A percentile compares a stretch with the other conserved stretches of the same genome.
These are phyloP conservation scores for Angophora floribunda DNA, from an alignment of 345 rosid species.

Conservation along the genomic window DNA sequence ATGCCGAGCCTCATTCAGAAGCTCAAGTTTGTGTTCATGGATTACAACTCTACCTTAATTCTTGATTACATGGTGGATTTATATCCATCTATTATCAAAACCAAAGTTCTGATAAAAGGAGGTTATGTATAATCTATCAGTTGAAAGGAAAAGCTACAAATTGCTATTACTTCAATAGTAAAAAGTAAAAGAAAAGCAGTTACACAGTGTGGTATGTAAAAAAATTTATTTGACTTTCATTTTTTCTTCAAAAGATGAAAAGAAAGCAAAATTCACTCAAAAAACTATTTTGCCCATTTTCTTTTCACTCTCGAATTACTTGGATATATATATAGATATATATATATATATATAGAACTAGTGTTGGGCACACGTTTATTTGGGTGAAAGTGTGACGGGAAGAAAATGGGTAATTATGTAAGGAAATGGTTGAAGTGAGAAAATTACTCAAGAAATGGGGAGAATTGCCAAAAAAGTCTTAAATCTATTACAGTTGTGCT, in stretches of 20 bases:
- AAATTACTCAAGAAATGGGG: neutral
- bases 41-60: neutral
- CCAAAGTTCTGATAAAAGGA: neutral
- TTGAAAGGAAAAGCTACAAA: neutral
- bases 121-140: neutral
- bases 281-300: neutral
- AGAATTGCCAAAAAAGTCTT: no score
- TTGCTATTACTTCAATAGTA: neutral
- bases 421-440: neutral
- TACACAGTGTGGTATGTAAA: neutral
- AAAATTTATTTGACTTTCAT: neutral
- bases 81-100: neutral
- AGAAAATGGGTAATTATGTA: neutral
- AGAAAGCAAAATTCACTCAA: neutral
- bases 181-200: neutral
- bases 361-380: neutral
- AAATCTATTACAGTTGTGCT: no score
- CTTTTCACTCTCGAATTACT: neutral
- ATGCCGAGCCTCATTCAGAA: neutral
- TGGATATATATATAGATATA: neutral
- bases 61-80: neutral
- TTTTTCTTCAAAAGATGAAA: neutral
- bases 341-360: neutral
- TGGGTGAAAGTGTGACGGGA: neutral
- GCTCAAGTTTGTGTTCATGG: neutral